A percentile compares a stretch with the other conserved stretches of the same genome.
These are phyloP conservation scores for Coniferiporia sulphurascens DNA, from an alignment of 1,284 basidiomycete species.

Conservation along the genomic window DNA sequence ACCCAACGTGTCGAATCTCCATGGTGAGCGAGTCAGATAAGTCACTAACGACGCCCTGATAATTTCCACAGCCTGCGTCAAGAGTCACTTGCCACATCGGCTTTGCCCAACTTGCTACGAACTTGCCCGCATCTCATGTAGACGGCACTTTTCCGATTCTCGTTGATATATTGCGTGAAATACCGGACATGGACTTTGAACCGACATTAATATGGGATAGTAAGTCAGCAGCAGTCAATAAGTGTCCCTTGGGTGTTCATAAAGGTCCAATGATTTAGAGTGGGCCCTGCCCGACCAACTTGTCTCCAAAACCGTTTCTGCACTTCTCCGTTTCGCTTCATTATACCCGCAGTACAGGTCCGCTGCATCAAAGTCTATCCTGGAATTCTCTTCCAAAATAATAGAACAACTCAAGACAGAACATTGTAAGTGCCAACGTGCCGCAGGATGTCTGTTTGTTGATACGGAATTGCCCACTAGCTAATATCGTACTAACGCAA, in stretches of 20 bases:
- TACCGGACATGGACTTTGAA: slow-evolving; percentile 74
- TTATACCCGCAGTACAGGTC: slow-evolving; percentile 44
- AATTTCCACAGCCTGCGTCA: slow-evolving; percentile 44
- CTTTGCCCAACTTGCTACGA: slow-evolving; percentile 67
- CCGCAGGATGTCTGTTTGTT: neutral
- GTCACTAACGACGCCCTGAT: neutral
- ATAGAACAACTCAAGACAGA: slow-evolving; percentile 50
- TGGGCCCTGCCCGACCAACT: slow-evolving; percentile 82
- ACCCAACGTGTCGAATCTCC: slow-evolving; percentile 39
- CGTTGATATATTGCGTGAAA: slow-evolving; percentile 60
- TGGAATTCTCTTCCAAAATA: slow-evolving; percentile 53
- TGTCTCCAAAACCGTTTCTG: slow-evolving; percentile 69
- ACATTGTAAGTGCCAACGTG: slow-evolving; percentile 41
- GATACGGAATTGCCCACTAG: slow-evolving; percentile 33
- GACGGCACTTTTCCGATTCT: slow-evolving; percentile 49
- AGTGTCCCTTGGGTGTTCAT: neutral
- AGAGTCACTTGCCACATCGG: slow-evolving; percentile 72
- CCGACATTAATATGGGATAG: slow-evolving; percentile 73
- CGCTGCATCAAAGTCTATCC: slow-evolving; percentile 50
- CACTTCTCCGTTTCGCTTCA: slow-evolving; percentile 63
- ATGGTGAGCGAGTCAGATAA: slow-evolving; percentile 43
- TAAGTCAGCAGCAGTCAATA: slow-evolving; percentile 26
- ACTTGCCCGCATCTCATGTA: slow-evolving; percentile 53
- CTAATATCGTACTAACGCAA: slow-evolving; percentile 67
- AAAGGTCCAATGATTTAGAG: slow-evolving; percentile 36